phyloP scores from a whole-genome alignment of 2,329 filamentous ascomycete genomes.

The Calycina marina region DNA sequence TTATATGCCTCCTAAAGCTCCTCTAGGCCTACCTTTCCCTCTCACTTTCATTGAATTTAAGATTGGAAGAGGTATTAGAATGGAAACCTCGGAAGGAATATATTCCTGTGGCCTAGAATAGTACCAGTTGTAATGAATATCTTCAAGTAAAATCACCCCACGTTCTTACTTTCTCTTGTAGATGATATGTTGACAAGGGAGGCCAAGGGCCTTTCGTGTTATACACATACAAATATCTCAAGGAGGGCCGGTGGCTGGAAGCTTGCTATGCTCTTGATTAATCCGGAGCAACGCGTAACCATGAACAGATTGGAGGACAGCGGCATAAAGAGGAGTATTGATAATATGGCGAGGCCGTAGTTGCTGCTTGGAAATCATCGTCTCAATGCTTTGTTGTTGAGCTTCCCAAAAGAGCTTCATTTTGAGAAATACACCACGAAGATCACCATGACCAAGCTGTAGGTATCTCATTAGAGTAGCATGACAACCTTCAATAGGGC shows the following conservation, averaged over 20 bases:
- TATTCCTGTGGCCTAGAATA: background rate
- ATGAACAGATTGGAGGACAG: background rate
- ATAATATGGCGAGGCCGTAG: background rate
- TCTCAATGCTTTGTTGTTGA: background rate
- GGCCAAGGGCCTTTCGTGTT: background rate
- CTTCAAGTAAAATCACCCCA: background rate
- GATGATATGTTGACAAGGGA: slow-evolving; percentile 1
- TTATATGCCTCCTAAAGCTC: background rate
- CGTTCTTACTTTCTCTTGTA: background rate
- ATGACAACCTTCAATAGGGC: slow-evolving; percentile 1
- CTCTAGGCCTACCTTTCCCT: background rate
- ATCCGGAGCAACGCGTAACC: background rate
- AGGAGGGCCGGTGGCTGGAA: background rate
- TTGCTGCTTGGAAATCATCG: background rate
- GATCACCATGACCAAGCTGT: background rate
- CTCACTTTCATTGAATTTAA: background rate
- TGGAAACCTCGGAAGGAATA: background rate
- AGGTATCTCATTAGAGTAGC: background rate
- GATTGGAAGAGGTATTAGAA: background rate
- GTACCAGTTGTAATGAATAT: slow-evolving; percentile 1
- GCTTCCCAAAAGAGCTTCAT: background rate
- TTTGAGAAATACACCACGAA: background rate
- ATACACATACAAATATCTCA: background rate
- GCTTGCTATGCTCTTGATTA: background rate
- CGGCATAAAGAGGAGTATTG: slow-evolving; percentile 1